Percentiles rank a stretch among this genome's conserved stretches.
Conservation (phyloP, 225 moss, liverwort and hornwort species). For the Climacium dendroides region DNA sequence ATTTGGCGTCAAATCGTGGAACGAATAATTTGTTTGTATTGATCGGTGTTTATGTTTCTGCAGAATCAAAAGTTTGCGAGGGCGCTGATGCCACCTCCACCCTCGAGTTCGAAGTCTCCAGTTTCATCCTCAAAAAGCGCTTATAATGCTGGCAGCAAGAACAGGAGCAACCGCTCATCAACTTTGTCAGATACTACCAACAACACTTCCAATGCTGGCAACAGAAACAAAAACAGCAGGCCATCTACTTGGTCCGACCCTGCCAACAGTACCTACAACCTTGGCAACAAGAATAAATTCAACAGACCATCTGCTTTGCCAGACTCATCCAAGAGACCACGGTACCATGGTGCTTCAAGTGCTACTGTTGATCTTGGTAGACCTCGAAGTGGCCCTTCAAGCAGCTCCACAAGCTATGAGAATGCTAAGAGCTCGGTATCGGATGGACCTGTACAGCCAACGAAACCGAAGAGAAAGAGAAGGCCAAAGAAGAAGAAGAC, state of each 20-base stretch:
- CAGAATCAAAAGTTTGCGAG: slow-evolving; percentile 59
- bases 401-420: slow-evolving; percentile 52
- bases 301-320: slow-evolving; percentile 2
- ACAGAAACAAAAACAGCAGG: slow-evolving; percentile 12
- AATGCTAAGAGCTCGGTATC: slow-evolving; percentile 53
- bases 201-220: neutral
- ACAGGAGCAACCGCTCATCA: slow-evolving; percentile 1
- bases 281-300: slow-evolving; percentile 12
- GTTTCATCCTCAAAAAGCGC: slow-evolving; percentile 11
- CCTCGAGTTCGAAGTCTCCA: slow-evolving; percentile 26
- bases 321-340: slow-evolving; percentile 27
- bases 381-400: slow-evolving; percentile 30
- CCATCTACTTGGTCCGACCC: slow-evolving; percentile 19
- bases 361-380: slow-evolving; percentile 12
- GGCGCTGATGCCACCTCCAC: slow-evolving; percentile 67
- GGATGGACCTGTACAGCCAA: slow-evolving; percentile 33
- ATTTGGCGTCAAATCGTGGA: neutral
- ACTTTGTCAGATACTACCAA: slow-evolving; percentile 4
- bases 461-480: slow-evolving; percentile 51
- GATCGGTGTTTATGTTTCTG: neutral
- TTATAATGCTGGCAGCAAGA: neutral
- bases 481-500: slow-evolving; percentile 50
- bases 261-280: neutral
- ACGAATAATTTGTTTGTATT: neutral
- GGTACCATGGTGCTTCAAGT: slow-evolving; percentile 27